Conservation (phyloP, 495 filamentous ascomycete genomes). For the Daldinia loculata region DNA sequence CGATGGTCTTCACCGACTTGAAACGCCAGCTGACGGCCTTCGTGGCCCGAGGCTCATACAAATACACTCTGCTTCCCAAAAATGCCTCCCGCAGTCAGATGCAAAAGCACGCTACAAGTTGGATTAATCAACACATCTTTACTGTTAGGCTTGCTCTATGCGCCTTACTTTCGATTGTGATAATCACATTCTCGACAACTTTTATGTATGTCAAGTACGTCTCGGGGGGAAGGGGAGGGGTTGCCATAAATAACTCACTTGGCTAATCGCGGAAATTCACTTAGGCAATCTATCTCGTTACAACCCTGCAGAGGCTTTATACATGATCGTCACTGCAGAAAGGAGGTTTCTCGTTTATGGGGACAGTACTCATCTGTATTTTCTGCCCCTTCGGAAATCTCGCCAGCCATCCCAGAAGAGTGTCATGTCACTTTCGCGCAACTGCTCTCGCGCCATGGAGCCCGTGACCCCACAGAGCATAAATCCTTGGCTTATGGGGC, state of each 20-base stretch:
- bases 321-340: conserved; percentile 65
- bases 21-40: conserved; percentile 33
- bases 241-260: conserved; percentile 33
- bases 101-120: conserved; percentile 9
- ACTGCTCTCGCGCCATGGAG: conserved; percentile 83
- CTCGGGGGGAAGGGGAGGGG: background rate
- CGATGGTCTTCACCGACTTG: conserved; percentile 40
- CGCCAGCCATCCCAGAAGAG: conserved; percentile 61
- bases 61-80: conserved; percentile 43
- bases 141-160: conserved; percentile 20
- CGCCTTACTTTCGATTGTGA: conserved; percentile 10
- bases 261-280: conserved; percentile 16
- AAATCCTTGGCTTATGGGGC: conserved; percentile 67
- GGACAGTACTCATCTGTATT: conserved; percentile 89
- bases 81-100: conserved; percentile 3
- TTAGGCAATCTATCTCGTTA: conserved; percentile 34
- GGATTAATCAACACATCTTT: conserved; percentile 9
- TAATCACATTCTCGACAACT: conserved; percentile 24
- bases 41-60: conserved; percentile 24
- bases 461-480: conserved; percentile 73
- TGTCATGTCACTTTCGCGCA: conserved; percentile 82
- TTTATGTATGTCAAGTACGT: conserved; percentile 32
- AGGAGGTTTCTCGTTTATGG: conserved; percentile 72
- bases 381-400: conserved; percentile 70
- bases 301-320: conserved; percentile 66